phyloP scores from a whole-genome alignment of 73 alveolate genomes.

The Paramecium bursaria region DNA sequence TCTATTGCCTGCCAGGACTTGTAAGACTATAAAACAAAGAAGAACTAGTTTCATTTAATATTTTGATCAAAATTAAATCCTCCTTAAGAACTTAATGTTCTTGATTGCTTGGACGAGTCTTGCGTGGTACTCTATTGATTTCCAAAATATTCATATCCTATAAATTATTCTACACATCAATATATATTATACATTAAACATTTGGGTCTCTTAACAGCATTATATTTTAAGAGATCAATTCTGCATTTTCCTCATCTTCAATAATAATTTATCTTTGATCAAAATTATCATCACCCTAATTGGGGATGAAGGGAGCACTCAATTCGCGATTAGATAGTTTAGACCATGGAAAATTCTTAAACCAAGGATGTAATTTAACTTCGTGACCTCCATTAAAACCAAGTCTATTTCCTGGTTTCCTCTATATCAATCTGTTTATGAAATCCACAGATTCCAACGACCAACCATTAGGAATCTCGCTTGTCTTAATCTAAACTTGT shows the following conservation, averaged over 20 bases:
- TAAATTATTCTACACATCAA: too few relatives aligned
- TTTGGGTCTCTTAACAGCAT: slow-evolving; percentile 24
- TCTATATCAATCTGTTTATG: slow-evolving; percentile 77
- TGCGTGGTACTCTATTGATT: background rate
- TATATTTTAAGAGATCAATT: slow-evolving; percentile 30
- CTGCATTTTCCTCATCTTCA: slow-evolving; percentile 69
- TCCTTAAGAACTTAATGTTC: background rate
- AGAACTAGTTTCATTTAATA: slow-evolving; percentile 35
- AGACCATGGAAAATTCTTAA: slow-evolving; percentile 87
- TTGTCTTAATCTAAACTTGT: slow-evolving; percentile 70
- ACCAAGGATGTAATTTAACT: slow-evolving; percentile 90
- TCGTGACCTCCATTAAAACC: slow-evolving; percentile 89
- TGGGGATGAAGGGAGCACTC: slow-evolving; percentile 83
- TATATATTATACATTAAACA: slow-evolving; percentile 23
- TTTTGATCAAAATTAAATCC: slow-evolving; percentile 13
- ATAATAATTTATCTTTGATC: slow-evolving; percentile 62
- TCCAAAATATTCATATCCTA: background rate
- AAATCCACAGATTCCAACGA: slow-evolving; percentile 80
- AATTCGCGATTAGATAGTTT: slow-evolving; percentile 83
- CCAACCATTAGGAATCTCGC: slow-evolving; percentile 83
- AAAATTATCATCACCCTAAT: slow-evolving; percentile 60
- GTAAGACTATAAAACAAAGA: background rate
- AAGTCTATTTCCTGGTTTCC: slow-evolving; percentile 86
- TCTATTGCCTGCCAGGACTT: slow-evolving; percentile 47
- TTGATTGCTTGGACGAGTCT: background rate